Conservation (phyloP, 805 yeast species). For the Wickerhamomyces hampshirensis region DNA sequence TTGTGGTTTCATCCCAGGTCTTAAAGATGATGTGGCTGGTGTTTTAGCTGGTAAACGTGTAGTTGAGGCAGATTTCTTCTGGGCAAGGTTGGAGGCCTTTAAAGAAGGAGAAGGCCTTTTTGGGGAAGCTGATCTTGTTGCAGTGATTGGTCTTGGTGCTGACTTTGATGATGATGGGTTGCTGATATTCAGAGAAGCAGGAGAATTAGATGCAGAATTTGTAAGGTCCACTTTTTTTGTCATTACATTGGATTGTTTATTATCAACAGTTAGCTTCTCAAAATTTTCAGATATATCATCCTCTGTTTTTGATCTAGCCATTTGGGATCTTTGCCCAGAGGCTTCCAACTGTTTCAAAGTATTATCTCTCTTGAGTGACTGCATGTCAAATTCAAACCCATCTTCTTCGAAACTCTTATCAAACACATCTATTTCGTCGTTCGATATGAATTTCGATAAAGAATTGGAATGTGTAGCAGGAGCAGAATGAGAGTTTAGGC, state of each 20-base stretch:
- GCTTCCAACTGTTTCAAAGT: slow-evolving; percentile 24
- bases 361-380: slow-evolving; percentile 19
- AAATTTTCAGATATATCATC: slow-evolving; percentile 7
- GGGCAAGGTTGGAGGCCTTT: slow-evolving; percentile 5
- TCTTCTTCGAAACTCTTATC: slow-evolving; percentile 22
- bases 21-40: slow-evolving; percentile 1
- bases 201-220: no score
- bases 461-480: background rate
- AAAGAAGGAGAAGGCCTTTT: slow-evolving; percentile 1
- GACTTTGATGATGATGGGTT: slow-evolving; percentile 6
- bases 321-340: slow-evolving; percentile 16
- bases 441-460: slow-evolving; percentile 2
- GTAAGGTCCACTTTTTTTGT: no score
- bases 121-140: slow-evolving; percentile 1
- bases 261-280: background rate
- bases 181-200: no score
- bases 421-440: slow-evolving; percentile 19
- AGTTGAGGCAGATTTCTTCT: slow-evolving; percentile 10
- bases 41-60: slow-evolving; percentile 8
- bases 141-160: slow-evolving; percentile 3
- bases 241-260: background rate
- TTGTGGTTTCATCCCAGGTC: no score
- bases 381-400: slow-evolving; percentile 16
- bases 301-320: slow-evolving; percentile 13
- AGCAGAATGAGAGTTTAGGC: slow-evolving; percentile 5